Evolutionary conservation across 129 eudicot genomes (phyloP).

Genomic region (Tanacetum coccineum): DNA sequence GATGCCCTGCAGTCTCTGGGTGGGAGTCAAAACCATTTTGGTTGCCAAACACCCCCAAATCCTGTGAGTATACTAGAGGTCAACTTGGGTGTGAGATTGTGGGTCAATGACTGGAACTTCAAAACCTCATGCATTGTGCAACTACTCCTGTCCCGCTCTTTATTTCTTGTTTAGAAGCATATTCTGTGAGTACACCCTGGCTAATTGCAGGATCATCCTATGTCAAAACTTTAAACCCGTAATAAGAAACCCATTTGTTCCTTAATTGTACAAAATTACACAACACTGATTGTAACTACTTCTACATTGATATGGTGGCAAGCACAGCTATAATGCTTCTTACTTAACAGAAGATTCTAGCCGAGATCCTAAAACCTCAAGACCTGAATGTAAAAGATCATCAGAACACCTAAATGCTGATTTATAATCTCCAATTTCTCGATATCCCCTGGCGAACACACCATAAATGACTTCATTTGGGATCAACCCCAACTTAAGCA

Average conservation of each 20-base stretch:
- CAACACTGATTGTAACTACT: constrained; percentile 3
- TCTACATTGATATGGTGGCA: background rate
- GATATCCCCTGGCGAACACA: constrained; percentile 47
- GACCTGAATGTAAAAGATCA: constrained; percentile 27
- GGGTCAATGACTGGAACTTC: too few relatives aligned
- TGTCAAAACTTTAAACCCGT: background rate
- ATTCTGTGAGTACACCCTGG: background rate
- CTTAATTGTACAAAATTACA: constrained; percentile 7
- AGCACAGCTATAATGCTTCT: background rate
- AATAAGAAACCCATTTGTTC: constrained; percentile 17
- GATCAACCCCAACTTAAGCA: constrained; percentile 65
- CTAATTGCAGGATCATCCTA: constrained; percentile 3
- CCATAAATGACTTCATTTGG: constrained; percentile 39
- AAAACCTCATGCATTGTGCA: too few relatives aligned
- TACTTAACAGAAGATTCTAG: constrained; percentile 11
- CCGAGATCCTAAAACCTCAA: constrained; percentile 8
- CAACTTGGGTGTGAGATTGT: too few relatives aligned
- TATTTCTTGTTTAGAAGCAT: background rate
- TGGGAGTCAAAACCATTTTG: too few relatives aligned
- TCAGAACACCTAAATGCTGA: constrained; percentile 49
- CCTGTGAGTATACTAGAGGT: too few relatives aligned
- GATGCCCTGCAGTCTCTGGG: too few relatives aligned
- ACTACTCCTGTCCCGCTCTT: background rate
- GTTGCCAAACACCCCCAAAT: too few relatives aligned
- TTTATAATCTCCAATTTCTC: constrained; percentile 41